Conservation (phyloP, 192 early-diverging fungal species). For the Coemansia sp. region DNA sequence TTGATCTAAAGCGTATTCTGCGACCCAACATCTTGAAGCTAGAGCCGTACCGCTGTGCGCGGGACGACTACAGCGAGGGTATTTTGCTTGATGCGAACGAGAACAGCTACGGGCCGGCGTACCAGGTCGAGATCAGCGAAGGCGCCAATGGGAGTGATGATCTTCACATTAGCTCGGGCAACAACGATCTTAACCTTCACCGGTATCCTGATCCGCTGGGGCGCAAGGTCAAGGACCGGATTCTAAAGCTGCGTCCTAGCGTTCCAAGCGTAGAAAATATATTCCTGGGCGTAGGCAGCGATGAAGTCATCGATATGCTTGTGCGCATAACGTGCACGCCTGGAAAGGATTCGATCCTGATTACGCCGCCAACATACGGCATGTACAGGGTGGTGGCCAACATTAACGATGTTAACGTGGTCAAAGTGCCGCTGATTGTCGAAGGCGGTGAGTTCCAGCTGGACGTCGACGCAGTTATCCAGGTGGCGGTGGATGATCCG, state of each 20-base stretch:
- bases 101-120: slow-evolving; percentile 82
- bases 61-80: slow-evolving; percentile 93
- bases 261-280: slow-evolving; percentile 67
- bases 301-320: slow-evolving; percentile 92
- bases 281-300: slow-evolving; percentile 96
- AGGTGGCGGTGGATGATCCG: slow-evolving; percentile 63
- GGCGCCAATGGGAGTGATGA: slow-evolving; percentile 20
- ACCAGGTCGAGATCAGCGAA: slow-evolving; percentile 39
- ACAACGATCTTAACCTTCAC: slow-evolving; percentile 62
- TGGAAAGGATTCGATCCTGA: slow-evolving; percentile 85
- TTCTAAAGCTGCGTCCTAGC: slow-evolving; percentile 66
- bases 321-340: slow-evolving; percentile 88
- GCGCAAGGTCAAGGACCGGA: slow-evolving; percentile 69
- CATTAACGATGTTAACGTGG: slow-evolving; percentile 90
- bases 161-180: slow-evolving; percentile 7
- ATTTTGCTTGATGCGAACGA: slow-evolving; percentile 99
- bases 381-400: slow-evolving; percentile 95
- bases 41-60: slow-evolving; percentile 94
- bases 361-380: slow-evolving; percentile 98
- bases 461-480: slow-evolving; percentile 42
- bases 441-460: slow-evolving; percentile 57
- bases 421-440: slow-evolving; percentile 80
- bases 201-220: slow-evolving; percentile 97
- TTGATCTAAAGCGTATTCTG: slow-evolving; percentile 61
- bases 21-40: slow-evolving; percentile 80